Percentiles rank a stretch among this genome's conserved stretches.
Conservation (phyloP, 2,329 filamentous ascomycete species). For the Drechslerella stenobrocha region DNA sequence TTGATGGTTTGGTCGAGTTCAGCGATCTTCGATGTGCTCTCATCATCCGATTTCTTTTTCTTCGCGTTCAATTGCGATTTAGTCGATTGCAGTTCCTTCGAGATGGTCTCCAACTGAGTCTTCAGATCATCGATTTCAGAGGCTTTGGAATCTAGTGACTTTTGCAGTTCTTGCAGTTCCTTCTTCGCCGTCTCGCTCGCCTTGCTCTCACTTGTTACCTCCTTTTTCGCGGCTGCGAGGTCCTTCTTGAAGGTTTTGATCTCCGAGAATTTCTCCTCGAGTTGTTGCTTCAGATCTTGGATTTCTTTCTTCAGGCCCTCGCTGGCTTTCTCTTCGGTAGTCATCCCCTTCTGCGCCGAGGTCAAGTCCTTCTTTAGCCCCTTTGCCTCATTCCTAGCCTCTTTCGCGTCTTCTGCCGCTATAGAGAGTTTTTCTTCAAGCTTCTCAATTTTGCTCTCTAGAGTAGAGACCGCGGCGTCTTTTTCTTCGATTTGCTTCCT, state of each 20-base stretch:
- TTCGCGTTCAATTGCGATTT: constrained; percentile 39
- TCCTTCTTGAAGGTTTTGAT: constrained; percentile 43
- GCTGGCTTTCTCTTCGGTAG: constrained; percentile 33
- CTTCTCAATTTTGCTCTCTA: constrained; percentile 58
- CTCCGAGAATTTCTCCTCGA: constrained; percentile 33
- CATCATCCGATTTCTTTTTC: constrained; percentile 55
- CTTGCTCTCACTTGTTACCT: constrained; percentile 29
- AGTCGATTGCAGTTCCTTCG: constrained; percentile 33
- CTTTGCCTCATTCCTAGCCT: constrained; percentile 52
- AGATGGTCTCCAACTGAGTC: constrained; percentile 27
- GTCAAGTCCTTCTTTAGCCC: constrained; percentile 39
- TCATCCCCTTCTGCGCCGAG: constrained; percentile 33
- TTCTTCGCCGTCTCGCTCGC: constrained; percentile 35
- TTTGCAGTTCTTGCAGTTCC: constrained; percentile 25
- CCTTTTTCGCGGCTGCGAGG: constrained; percentile 38
- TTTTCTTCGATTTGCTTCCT: constrained; percentile 58
- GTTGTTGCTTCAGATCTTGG: constrained; percentile 23
- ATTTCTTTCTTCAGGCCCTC: constrained; percentile 35
- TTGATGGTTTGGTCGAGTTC: constrained; percentile 53
- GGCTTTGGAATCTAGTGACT: constrained; percentile 23
- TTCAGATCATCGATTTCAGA: constrained; percentile 32
- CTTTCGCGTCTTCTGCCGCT: constrained; percentile 53
- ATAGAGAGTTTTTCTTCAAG: constrained; percentile 53
- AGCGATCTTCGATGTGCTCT: constrained; percentile 46
- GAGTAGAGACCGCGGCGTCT: constrained; percentile 57